Base-by-base conservation (phyloP, 345 rosid genomes). In the Populus pruinosa region DNA sequence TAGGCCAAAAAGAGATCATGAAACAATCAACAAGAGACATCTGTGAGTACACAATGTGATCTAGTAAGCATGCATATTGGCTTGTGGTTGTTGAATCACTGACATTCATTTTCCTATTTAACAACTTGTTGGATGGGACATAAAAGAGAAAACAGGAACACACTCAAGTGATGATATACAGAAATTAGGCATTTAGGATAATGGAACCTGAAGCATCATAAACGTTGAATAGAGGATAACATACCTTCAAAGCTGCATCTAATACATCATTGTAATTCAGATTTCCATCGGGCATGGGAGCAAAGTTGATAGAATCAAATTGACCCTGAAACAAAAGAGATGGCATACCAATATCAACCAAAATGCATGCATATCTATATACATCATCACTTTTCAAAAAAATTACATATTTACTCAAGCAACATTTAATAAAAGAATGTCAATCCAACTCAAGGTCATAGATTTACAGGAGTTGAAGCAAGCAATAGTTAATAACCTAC, bases 281-380 rank as follows among this genome's bases (percentile, higher is more conserved):
- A 81, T 80, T 88, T 76, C 90, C 98, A 89, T 93, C 97, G 49
- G 99, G 96, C 85, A 84, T 86, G 31, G 89, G 77, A 63, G 89
- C 71, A 39, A 84, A 87, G 86, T 85, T 81, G 77, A 92, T 80
- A 38, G 79, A 84, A 81, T 83, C 92, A 83, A 74, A 82, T 69
- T 85, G 88, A 80, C 88, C 96, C 99, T 96, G 87, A 78, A 81
- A 80, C 65, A 61, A 23, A 61, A 61, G 13, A 65, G 74, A 67
- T 17, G 61, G 74, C 68, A 79, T 39, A 38, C 41, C n/a, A 23
- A 50, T 25, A 41, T 78, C 59, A 71, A 77, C 35, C 56, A 31
- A 33, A 67, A 74, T 20, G 72, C 21, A 16, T 69, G 55, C 7
- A 35, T 5, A 49, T 36, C 21, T 3, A 53, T 38, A 23, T 25